A percentile compares a stretch with the other conserved stretches of the same genome.
Conservation (phyloP, 1,284 basidiomycete species). For the Ceratobasidium sp. region DNA sequence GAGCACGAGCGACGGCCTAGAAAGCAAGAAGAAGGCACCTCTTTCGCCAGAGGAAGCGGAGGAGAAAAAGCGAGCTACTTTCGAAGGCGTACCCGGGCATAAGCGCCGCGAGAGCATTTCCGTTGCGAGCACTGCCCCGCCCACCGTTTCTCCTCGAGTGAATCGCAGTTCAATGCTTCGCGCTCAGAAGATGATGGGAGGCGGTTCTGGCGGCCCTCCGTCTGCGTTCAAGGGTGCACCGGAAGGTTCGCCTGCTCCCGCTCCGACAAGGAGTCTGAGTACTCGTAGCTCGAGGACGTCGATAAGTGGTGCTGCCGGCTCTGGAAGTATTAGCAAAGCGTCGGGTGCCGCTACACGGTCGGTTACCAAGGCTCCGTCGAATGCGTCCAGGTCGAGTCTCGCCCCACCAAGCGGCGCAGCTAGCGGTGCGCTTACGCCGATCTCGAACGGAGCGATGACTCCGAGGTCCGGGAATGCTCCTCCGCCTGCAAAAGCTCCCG, state of each 20-base stretch:
- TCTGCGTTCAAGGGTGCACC: slow-evolving; percentile 50
- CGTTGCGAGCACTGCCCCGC: slow-evolving; percentile 74
- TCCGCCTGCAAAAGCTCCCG: slow-evolving; percentile 16
- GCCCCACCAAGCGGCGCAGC: slow-evolving; percentile 31
- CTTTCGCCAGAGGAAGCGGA: slow-evolving; percentile 43
- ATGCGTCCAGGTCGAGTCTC: slow-evolving; percentile 40
- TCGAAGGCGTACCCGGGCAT: slow-evolving; percentile 85
- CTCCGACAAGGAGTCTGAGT: slow-evolving; percentile 27
- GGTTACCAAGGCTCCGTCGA: slow-evolving; percentile 42
- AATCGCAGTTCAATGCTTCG: slow-evolving; percentile 79
- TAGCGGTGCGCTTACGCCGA: slow-evolving; percentile 24
- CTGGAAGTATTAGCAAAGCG: slow-evolving; percentile 48
- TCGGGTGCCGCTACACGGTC: slow-evolving; percentile 53
- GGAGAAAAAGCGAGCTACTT: slow-evolving; percentile 61
- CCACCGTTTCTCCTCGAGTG: slow-evolving; percentile 72
- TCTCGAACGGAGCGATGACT: slow-evolving; percentile 41
- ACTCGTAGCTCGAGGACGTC: slow-evolving; percentile 27
- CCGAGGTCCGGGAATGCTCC: slow-evolving; percentile 19
- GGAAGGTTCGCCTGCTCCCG: slow-evolving; percentile 20
- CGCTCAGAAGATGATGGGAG: slow-evolving; percentile 60
- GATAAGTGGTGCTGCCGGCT: slow-evolving; percentile 46
- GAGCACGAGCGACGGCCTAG: slow-evolving; percentile 20
- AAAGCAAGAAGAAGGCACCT: slow-evolving; percentile 3
- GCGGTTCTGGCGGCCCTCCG: slow-evolving; percentile 54
- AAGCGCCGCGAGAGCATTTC: slow-evolving; percentile 79